Evolutionary conservation across 2,329 filamentous ascomycete species (phyloP).

Genomic region (Exophiala viscosa): DNA sequence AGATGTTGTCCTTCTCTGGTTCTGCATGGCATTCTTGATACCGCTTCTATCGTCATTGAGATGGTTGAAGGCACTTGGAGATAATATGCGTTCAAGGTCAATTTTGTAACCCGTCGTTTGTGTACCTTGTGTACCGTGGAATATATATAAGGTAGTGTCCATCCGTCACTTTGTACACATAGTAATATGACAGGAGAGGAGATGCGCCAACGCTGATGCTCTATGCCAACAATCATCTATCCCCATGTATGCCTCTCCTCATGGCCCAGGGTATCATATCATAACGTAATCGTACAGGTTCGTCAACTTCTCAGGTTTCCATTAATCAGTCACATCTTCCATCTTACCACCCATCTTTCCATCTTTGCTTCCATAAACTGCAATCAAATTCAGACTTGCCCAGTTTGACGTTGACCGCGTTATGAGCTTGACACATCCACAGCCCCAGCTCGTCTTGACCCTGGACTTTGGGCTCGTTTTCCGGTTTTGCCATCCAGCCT

Average conservation of each 20-base stretch:
- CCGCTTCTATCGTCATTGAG: no score
- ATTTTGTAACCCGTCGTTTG: background rate
- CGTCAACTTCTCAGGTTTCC: background rate
- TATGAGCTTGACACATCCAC: constrained; percentile 52
- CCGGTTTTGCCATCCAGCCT: constrained; percentile 65
- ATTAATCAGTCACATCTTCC: constrained; percentile 56
- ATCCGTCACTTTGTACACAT: background rate
- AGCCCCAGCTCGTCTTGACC: constrained; percentile 47
- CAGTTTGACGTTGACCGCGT: constrained; percentile 63
- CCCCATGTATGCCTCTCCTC: background rate
- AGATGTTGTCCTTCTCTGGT: no score
- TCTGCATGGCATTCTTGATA: background rate
- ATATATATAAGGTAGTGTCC: background rate
- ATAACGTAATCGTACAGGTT: background rate
- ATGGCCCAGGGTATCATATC: background rate
- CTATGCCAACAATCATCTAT: background rate
- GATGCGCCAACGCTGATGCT: constrained; percentile 16
- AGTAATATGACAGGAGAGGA: constrained; percentile 7
- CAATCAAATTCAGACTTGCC: constrained; percentile 93
- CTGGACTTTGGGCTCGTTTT: constrained; percentile 61
- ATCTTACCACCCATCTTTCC: constrained; percentile 80
- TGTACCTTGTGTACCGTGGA: background rate
- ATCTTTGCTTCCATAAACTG: constrained; percentile 83
- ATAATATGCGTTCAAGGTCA: background rate
- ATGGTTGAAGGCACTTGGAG: no score